A percentile compares a stretch with the other conserved stretches of the same genome.
These are phyloP conservation scores for Pyronema omphalodes DNA, from an alignment of 495 filamentous ascomycete genomes.

Conservation along the genomic window DNA sequence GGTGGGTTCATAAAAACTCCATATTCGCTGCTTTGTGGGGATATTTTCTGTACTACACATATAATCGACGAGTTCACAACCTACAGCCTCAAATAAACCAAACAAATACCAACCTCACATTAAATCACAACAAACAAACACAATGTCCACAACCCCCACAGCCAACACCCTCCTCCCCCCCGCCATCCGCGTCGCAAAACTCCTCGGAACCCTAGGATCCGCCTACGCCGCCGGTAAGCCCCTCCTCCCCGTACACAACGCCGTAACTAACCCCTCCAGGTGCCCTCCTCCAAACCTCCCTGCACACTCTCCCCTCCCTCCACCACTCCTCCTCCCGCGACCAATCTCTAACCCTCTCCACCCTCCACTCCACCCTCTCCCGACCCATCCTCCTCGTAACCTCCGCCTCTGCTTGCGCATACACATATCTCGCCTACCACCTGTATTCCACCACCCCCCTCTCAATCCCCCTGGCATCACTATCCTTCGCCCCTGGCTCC, in stretches of 20 bases:
- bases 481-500: slow-evolving; percentile 10
- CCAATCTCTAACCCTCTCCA: slow-evolving; percentile 11
- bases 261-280: slow-evolving; percentile 1
- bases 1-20: too few relatives aligned
- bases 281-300: slow-evolving; percentile 16
- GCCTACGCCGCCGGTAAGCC: slow-evolving; percentile 14
- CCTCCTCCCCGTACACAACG: background rate
- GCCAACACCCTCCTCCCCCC: slow-evolving; percentile 20
- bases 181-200: slow-evolving; percentile 20
- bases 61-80: too few relatives aligned
- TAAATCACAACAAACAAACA: background rate
- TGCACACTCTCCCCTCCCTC: slow-evolving; percentile 17
- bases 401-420: slow-evolving; percentile 12
- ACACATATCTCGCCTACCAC: slow-evolving; percentile 15
- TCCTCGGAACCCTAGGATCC: slow-evolving; percentile 20
- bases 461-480: slow-evolving; percentile 6
- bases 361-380: slow-evolving; percentile 9
- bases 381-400: slow-evolving; percentile 11
- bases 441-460: slow-evolving; percentile 9
- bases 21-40: too few relatives aligned
- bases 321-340: slow-evolving; percentile 5
- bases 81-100: too few relatives aligned
- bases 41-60: too few relatives aligned
- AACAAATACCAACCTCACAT: background rate
- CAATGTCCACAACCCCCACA: slow-evolving; percentile 15